Evolutionary conservation across 345 rosid species (phyloP).

Genomic region (Rhodomyrtus tomentosa): DNA sequence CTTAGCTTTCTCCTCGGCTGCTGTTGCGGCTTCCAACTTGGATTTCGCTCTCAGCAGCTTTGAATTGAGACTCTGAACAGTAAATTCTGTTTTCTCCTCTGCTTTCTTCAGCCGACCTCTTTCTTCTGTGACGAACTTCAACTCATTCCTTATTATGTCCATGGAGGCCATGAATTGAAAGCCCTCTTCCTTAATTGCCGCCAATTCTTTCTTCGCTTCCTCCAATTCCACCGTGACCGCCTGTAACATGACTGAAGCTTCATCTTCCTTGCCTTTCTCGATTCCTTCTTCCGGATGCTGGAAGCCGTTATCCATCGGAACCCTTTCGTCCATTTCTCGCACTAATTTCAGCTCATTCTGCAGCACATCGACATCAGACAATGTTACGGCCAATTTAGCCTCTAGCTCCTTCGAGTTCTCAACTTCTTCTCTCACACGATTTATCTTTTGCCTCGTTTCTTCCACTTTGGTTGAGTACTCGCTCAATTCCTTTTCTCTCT

Average conservation of each 20-base stretch:
- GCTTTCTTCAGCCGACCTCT: slow-evolving; percentile 25
- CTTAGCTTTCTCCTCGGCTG: slow-evolving; percentile 46
- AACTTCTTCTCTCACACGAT: slow-evolving; percentile 28
- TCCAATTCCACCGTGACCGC: slow-evolving; percentile 41
- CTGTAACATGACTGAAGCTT: slow-evolving; percentile 10
- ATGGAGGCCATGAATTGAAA: slow-evolving; percentile 51
- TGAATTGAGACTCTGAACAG: slow-evolving; percentile 42
- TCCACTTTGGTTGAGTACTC: slow-evolving; percentile 21
- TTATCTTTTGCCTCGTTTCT: slow-evolving; percentile 18
- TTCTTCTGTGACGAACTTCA: slow-evolving; percentile 38
- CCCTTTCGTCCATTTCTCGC: slow-evolving; percentile 31
- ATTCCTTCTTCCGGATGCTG: slow-evolving; percentile 6
- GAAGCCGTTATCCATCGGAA: slow-evolving; percentile 8
- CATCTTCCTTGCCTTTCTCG: slow-evolving; percentile 6
- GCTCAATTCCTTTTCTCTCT: slow-evolving; percentile 27
- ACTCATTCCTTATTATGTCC: slow-evolving; percentile 61
- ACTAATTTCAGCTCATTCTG: slow-evolving; percentile 46
- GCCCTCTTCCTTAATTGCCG: slow-evolving; percentile 34
- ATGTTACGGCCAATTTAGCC: slow-evolving; percentile 39
- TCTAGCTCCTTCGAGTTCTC: slow-evolving; percentile 40
- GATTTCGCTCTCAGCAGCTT: slow-evolving; percentile 70
- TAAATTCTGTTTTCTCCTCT: slow-evolving; percentile 33
- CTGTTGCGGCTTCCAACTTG: slow-evolving; percentile 38
- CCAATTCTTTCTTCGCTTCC: slow-evolving; percentile 54
- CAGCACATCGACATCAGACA: slow-evolving; percentile 40